These are phyloP conservation scores for Talaromyces sp. DNA, from an alignment of 2,329 filamentous ascomycete genomes.

Conservation along the genomic window DNA sequence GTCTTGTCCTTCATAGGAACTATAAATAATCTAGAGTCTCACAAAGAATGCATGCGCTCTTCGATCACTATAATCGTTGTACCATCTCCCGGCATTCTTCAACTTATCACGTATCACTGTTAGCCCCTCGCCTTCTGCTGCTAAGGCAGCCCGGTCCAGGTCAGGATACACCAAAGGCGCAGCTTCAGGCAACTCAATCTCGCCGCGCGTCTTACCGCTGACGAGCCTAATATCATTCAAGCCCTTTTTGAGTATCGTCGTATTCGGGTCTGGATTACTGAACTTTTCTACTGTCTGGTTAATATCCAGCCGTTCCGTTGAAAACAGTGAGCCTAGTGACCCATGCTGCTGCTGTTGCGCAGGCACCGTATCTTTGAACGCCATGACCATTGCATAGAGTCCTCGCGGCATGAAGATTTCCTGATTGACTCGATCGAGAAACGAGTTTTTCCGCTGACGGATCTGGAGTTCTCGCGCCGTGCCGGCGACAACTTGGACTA, in stretches of 20 bases:
- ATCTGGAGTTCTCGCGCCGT: slow-evolving; percentile 5
- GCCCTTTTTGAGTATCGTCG: slow-evolving; percentile 16
- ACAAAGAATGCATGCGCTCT: not conserved
- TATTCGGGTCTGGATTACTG: not conserved
- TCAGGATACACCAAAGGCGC: slow-evolving; percentile 50
- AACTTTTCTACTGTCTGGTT: not conserved
- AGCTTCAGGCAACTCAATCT: slow-evolving; percentile 42
- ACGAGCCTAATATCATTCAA: slow-evolving; percentile 37
- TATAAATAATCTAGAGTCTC: not conserved
- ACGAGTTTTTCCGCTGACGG: slow-evolving; percentile 46
- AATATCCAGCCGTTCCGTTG: not conserved
- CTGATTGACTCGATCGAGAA: slow-evolving; percentile 55
- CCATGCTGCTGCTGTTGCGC: not conserved
- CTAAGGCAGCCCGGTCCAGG: slow-evolving; percentile 31
- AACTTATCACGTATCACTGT: not conserved
- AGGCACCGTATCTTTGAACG: slow-evolving; percentile 39
- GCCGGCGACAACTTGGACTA: not conserved
- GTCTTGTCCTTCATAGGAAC: too few species aligned
- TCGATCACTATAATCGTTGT: slow-evolving; percentile 3
- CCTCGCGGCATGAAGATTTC: slow-evolving; percentile 56
- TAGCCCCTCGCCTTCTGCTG: not conserved
- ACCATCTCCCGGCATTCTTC: not conserved
- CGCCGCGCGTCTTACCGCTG: slow-evolving; percentile 39
- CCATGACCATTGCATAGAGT: slow-evolving; percentile 54
- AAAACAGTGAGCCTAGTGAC: not conserved